A percentile compares a stretch with the other conserved stretches of the same genome.
These are phyloP conservation scores for Filobasidium floriforme DNA, from an alignment of 768 basidiomycete species.

Conservation along the genomic window DNA sequence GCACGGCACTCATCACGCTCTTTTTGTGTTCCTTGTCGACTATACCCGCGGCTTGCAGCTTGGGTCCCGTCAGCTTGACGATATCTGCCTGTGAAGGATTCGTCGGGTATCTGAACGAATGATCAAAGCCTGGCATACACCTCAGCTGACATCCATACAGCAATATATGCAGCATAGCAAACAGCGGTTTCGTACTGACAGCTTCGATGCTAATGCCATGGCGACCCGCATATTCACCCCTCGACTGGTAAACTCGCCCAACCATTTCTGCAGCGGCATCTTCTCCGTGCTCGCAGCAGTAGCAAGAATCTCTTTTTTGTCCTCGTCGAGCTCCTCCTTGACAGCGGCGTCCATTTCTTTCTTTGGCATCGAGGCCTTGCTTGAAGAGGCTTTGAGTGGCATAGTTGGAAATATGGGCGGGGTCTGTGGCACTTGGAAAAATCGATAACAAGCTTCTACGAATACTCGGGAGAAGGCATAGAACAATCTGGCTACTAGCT, in stretches of 20 bases:
- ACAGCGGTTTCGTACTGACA: constrained; percentile 27
- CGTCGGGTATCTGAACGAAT: constrained; percentile 7
- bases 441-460: no score
- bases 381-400: constrained; percentile 2
- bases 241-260: constrained; percentile 35
- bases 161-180: not conserved
- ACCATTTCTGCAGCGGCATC: constrained; percentile 39
- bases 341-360: not conserved
- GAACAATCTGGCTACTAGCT: no score
- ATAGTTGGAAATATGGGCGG: not conserved
- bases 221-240: constrained; percentile 43
- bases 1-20: constrained; percentile 34
- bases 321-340: not conserved
- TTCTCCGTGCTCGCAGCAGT: constrained; percentile 5
- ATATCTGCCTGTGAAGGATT: constrained; percentile 2
- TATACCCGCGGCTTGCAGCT: constrained; percentile 22
- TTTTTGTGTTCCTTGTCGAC: constrained; percentile 39
- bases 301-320: not conserved
- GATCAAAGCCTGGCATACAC: no score
- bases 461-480: no score
- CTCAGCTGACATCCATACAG: no score
- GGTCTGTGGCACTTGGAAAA: no score
- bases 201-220: constrained; percentile 41
- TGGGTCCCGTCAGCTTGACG: constrained; percentile 15
- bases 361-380: not conserved